Percentiles rank a stretch among this genome's conserved stretches.
These are phyloP conservation scores for Chaetomiaceae sp. DNA, from an alignment of 2,329 filamentous ascomycete species.

Conservation along the genomic window DNA sequence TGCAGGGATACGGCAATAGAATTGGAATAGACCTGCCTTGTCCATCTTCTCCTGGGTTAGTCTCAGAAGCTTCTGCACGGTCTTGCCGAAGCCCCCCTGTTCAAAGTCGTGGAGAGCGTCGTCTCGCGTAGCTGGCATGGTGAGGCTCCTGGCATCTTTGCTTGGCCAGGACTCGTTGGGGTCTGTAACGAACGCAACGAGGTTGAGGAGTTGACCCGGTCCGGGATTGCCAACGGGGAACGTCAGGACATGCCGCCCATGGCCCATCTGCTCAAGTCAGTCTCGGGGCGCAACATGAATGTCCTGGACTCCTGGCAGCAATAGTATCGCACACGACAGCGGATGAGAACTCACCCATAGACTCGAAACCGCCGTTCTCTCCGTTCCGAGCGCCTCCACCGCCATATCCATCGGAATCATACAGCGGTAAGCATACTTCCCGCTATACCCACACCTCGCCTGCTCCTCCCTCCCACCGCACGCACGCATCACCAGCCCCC, in stretches of 20 bases:
- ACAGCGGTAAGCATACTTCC: constrained; percentile 54
- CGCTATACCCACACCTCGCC: constrained; percentile 44
- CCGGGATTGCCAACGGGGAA: constrained; percentile 50
- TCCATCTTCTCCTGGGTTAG: constrained; percentile 30
- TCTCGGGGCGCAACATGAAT: too few species aligned
- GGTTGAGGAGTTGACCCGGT: constrained; percentile 47
- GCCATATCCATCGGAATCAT: constrained; percentile 48
- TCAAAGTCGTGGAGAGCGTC: constrained; percentile 35
- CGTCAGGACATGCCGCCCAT: constrained; percentile 53
- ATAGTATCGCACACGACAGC: too few species aligned
- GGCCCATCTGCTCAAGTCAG: constrained; percentile 35
- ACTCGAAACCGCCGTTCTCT: neutral
- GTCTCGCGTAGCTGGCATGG: constrained; percentile 28
- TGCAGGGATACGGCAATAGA: neutral
- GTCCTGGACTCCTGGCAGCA: too few species aligned
- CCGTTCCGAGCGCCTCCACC: constrained; percentile 31
- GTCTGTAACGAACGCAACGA: constrained; percentile 38
- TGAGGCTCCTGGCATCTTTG: constrained; percentile 18
- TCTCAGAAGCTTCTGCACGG: constrained; percentile 30
- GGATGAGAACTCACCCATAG: constrained; percentile 23
- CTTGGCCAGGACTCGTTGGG: constrained; percentile 29
- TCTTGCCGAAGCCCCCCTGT: constrained; percentile 28
- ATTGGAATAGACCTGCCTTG: constrained; percentile 23
- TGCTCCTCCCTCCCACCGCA: constrained; percentile 35
- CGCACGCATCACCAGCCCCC: constrained; percentile 49